phyloP scores from a whole-genome alignment of 352 stramenopile species.

The Nothophytophthora sp. region DNA sequence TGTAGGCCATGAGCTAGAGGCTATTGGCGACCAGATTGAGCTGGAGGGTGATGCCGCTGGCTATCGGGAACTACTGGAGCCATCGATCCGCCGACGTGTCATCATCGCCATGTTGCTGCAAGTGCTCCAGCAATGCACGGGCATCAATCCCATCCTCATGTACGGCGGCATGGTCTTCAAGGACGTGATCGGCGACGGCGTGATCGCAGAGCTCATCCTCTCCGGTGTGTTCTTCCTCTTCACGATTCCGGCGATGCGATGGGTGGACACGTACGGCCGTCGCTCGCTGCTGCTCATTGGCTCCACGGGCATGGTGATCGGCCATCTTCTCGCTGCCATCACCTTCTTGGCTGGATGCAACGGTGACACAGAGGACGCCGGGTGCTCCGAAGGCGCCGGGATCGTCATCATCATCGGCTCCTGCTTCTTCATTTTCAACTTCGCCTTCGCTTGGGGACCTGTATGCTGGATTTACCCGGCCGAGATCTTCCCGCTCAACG shows the following conservation, averaged over 20 bases:
- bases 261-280: constrained; percentile 24
- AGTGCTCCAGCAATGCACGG: constrained; percentile 19
- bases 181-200: constrained; percentile 15
- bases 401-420: constrained; percentile 30
- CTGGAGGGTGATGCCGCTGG: too few species aligned
- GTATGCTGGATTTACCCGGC: too few species aligned
- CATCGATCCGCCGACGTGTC: constrained; percentile 8
- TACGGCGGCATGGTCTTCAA: constrained; percentile 27
- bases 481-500: too few species aligned
- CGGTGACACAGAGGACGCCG: constrained; percentile 10
- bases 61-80: constrained; percentile 26
- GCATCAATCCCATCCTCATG: too few species aligned
- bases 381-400: constrained; percentile 17
- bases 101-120: constrained; percentile 20
- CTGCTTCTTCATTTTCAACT: too few species aligned
- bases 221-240: constrained; percentile 21
- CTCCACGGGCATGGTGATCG: constrained; percentile 23
- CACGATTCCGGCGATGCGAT: constrained; percentile 24
- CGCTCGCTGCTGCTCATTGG: constrained; percentile 20
- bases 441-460: too few species aligned
- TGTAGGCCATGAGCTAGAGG: too few species aligned
- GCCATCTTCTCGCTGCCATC: constrained; percentile 17
- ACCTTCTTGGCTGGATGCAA: constrained; percentile 20
- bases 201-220: constrained; percentile 18
- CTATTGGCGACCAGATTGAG: too few species aligned